These are phyloP conservation scores for Echinochloa phyllopogon DNA, from an alignment of 176 grass and related monocot genomes.

Conservation along the genomic window DNA sequence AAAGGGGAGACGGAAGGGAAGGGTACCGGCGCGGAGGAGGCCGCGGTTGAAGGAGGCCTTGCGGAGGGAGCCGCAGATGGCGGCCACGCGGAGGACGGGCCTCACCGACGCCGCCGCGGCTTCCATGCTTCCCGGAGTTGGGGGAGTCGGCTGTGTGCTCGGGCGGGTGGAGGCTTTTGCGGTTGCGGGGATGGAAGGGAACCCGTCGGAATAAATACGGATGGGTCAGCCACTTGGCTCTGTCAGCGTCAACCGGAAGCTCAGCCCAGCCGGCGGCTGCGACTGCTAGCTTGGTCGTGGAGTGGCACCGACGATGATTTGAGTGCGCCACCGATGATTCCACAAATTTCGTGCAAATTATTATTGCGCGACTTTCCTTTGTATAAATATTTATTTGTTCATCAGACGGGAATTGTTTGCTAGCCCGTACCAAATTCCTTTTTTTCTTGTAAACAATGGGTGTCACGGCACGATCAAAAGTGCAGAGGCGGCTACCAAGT, in stretches of 20 bases:
- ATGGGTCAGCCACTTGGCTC: not conserved
- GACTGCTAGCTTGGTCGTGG: not conserved
- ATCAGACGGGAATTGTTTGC: no score
- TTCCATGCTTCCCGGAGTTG: constrained; percentile 23
- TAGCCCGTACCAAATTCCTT: no score
- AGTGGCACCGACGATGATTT: not conserved
- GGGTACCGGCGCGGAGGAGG: constrained; percentile 78
- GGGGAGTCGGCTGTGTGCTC: not conserved
- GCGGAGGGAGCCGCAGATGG: constrained; percentile 89
- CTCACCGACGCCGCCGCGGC: constrained; percentile 31
- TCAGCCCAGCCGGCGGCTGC: not conserved
- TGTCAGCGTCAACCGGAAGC: not conserved
- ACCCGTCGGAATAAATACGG: not conserved
- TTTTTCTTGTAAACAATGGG: no score
- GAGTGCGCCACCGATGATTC: not conserved
- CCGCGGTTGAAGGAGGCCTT: constrained; percentile 84
- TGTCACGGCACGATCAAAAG: no score
- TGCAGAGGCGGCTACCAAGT: no score
- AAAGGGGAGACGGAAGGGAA: not conserved
- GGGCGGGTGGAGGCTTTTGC: not conserved
- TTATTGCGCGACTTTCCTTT: not conserved
- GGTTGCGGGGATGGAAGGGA: not conserved
- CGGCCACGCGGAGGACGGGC: constrained; percentile 59
- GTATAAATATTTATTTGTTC: no score
- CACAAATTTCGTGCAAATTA: not conserved